Evolutionary conservation across 805 yeast species (phyloP).

Genomic region (Wickerhamomyces hampshirensis): DNA sequence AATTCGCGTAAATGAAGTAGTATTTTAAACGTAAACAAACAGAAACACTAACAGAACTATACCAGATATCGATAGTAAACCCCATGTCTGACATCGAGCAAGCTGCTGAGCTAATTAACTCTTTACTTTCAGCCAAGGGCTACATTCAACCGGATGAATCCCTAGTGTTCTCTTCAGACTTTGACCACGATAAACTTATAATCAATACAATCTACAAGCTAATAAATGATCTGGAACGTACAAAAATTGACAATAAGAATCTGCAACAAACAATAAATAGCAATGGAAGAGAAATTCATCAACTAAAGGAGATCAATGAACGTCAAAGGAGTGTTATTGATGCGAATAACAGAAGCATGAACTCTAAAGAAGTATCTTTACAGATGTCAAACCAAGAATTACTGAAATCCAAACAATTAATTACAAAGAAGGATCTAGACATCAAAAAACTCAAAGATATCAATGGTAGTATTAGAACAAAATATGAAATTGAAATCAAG

Average conservation of each 20-base stretch:
- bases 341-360: not conserved
- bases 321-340: not conserved
- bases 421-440: constrained; percentile 3
- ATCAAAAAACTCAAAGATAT: constrained; percentile 7
- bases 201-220: constrained; percentile 16
- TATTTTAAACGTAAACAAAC: not conserved
- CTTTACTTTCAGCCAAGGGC: constrained; percentile 12
- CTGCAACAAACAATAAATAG: constrained; percentile 9
- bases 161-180: not conserved
- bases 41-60: not conserved
- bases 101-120: constrained; percentile 14
- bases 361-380: constrained; percentile 2
- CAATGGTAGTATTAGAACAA: constrained; percentile 11
- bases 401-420: constrained; percentile 1
- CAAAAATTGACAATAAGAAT: constrained; percentile 6
- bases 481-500: constrained; percentile 20
- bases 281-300: constrained; percentile 11
- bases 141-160: constrained; percentile 4
- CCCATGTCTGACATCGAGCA: not conserved
- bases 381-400: constrained; percentile 1
- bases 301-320: not conserved
- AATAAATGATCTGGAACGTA: constrained; percentile 11
- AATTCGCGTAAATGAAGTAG: not conserved
- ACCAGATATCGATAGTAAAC: not conserved
- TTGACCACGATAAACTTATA: constrained; percentile 6